These are phyloP conservation scores for Myxozyma mucilagina DNA, from an alignment of 805 yeast species.

Conservation along the genomic window DNA sequence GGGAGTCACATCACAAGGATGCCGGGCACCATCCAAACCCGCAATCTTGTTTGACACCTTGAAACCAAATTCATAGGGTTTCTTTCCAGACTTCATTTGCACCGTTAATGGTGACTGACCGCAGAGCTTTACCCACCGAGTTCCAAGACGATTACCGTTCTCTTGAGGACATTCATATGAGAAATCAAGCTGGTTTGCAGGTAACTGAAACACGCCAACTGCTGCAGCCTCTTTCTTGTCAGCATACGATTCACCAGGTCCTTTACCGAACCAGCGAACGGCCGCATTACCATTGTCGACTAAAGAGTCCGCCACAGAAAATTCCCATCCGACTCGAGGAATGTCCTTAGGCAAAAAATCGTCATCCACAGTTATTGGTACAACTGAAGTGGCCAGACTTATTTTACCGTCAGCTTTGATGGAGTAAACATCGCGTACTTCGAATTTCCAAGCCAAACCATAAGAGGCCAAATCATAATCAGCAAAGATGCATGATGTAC, in stretches of 20 bases:
- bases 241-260: slow-evolving; percentile 43
- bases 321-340: slow-evolving; percentile 44
- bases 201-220: slow-evolving; percentile 35
- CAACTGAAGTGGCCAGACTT: neutral
- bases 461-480: slow-evolving; percentile 35
- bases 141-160: slow-evolving; percentile 42
- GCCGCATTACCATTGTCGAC: slow-evolving; percentile 4
- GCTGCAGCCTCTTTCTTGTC: slow-evolving; percentile 40
- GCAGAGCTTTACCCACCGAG: slow-evolving; percentile 37
- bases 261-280: slow-evolving; percentile 43
- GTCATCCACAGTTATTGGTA: slow-evolving; percentile 17
- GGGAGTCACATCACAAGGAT: slow-evolving; percentile 34
- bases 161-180: slow-evolving; percentile 44
- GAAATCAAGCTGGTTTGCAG: slow-evolving; percentile 33
- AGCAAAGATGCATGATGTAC: slow-evolving; percentile 19
- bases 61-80: slow-evolving; percentile 26
- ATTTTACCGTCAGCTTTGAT: slow-evolving; percentile 5
- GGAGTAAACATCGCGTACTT: slow-evolving; percentile 15
- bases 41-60: slow-evolving; percentile 22
- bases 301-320: slow-evolving; percentile 33
- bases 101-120: slow-evolving; percentile 6
- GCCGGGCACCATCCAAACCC: slow-evolving; percentile 34
- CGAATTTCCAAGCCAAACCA: slow-evolving; percentile 38
- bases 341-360: slow-evolving; percentile 35
- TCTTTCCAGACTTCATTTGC: slow-evolving; percentile 4